phyloP scores from a whole-genome alignment of 345 rosid species.

The Gossypium longicalyx region DNA sequence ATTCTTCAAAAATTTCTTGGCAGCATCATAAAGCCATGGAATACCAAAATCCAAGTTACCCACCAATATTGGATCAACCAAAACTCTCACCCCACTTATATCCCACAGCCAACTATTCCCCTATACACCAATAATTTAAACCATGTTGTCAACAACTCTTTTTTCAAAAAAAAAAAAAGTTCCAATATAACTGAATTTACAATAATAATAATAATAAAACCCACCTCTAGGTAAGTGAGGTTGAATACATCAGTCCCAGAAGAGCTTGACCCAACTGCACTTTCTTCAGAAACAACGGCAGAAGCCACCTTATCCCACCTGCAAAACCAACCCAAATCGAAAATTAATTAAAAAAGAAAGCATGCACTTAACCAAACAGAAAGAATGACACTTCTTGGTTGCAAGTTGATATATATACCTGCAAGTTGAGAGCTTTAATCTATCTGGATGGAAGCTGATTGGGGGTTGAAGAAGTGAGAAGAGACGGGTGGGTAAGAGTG shows the following conservation, averaged over 20 bases:
- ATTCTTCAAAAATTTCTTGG: slow-evolving; percentile 63
- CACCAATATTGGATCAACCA: slow-evolving; percentile 83
- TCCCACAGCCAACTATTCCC: slow-evolving; percentile 96
- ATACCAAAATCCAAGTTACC: slow-evolving; percentile 95
- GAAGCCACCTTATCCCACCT: slow-evolving; percentile 27
- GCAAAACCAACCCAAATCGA: not conserved
- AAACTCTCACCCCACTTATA: slow-evolving; percentile 52
- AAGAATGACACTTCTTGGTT: not conserved
- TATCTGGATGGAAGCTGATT: slow-evolving; percentile 13
- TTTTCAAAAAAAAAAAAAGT: slow-evolving; percentile 4
- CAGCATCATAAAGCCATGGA: slow-evolving; percentile 87
- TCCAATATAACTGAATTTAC: slow-evolving; percentile 8
- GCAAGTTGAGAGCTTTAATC: slow-evolving; percentile 30
- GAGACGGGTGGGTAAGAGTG: slow-evolving; percentile 21
- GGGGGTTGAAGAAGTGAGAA: slow-evolving; percentile 3
- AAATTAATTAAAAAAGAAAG: not conserved
- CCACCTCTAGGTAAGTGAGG: slow-evolving; percentile 81
- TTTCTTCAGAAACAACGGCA: slow-evolving; percentile 62
- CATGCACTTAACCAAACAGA: not conserved
- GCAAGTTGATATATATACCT: not conserved
- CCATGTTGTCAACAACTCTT: not conserved
- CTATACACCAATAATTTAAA: slow-evolving; percentile 28
- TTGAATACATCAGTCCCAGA: slow-evolving; percentile 46
- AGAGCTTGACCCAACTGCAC: slow-evolving; percentile 39
- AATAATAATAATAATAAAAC: not conserved